Conservation (phyloP, 768 basidiomycete species). For the Tricholomella constricta region DNA sequence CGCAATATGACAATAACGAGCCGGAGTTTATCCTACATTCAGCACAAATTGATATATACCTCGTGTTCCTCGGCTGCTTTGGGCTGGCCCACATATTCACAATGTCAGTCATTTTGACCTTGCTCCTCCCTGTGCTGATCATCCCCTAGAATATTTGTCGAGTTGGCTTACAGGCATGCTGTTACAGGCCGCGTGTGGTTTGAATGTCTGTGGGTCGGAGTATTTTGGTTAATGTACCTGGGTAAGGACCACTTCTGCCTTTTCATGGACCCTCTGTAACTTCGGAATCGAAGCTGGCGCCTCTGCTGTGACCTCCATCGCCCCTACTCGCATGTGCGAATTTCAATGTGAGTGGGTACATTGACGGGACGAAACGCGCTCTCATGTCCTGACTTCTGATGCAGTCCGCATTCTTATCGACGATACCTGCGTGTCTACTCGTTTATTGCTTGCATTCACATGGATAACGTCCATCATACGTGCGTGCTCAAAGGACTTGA, state of each 20-base stretch:
- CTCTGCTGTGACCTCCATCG: conserved; percentile 44
- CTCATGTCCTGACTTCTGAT: neutral
- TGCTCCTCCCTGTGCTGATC: conserved; percentile 4
- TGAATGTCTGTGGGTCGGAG: conserved; percentile 60
- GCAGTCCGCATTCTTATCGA: conserved; percentile 3
- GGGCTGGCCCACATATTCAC: conserved; percentile 60
- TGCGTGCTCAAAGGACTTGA: conserved; percentile 28
- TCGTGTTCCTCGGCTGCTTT: conserved; percentile 59
- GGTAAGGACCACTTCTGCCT: conserved; percentile 41
- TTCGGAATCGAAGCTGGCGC: conserved; percentile 48
- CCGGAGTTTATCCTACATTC: conserved; percentile 12
- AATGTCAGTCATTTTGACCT: conserved; percentile 44
- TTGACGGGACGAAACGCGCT: neutral
- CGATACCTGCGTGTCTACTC: conserved; percentile 52
- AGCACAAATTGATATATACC: conserved; percentile 58
- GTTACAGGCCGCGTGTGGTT: conserved; percentile 70
- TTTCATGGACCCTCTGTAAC: neutral
- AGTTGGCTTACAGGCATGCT: conserved; percentile 52
- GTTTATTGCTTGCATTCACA: conserved; percentile 58
- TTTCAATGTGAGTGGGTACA: conserved; percentile 23
- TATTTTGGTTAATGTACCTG: conserved; percentile 61
- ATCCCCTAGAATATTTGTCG: conserved; percentile 53
- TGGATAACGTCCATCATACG: conserved; percentile 34
- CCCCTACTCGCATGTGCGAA: conserved; percentile 38
- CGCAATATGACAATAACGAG: neutral